A percentile compares a stretch with the other conserved stretches of the same genome.
Conservation (phyloP, 768 basidiomycete species). For the Paxillus involutus region DNA sequence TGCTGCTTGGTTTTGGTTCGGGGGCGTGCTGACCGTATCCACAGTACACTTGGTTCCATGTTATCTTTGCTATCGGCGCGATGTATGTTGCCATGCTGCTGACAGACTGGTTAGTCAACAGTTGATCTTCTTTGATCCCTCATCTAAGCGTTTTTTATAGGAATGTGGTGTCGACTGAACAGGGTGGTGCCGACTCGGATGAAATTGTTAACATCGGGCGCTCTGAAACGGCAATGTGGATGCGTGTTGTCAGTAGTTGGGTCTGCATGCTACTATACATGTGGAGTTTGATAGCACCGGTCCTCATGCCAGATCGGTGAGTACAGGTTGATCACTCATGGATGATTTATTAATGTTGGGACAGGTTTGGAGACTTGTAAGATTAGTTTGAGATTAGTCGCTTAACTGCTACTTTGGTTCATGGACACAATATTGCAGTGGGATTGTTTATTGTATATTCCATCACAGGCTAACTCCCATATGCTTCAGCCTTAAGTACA, state of each 20-base stretch:
- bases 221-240: constrained; percentile 98
- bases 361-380: constrained; percentile 28
- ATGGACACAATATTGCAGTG: neutral
- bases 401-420: neutral
- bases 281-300: constrained; percentile 88
- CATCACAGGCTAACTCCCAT: neutral
- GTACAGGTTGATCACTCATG: constrained; percentile 19
- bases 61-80: constrained; percentile 92
- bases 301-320: constrained; percentile 87
- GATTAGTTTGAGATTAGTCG: neutral
- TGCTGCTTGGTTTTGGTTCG: constrained; percentile 20
- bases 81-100: constrained; percentile 99
- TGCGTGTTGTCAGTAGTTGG: constrained; percentile 96
- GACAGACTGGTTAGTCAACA: constrained; percentile 84
- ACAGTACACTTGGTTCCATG: constrained; percentile 98
- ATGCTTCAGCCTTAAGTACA: neutral
- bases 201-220: constrained; percentile 89
- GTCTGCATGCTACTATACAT: constrained; percentile 83
- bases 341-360: constrained; percentile 1
- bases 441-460: neutral
- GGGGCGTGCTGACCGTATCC: neutral
- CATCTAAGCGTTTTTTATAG: constrained; percentile 33
- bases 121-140: constrained; percentile 1
- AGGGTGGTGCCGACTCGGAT: constrained; percentile 49
- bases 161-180: constrained; percentile 70